These are phyloP conservation scores for Oryza officinalis DNA, from an alignment of 176 grass and related monocot genomes.

Conservation along the genomic window DNA sequence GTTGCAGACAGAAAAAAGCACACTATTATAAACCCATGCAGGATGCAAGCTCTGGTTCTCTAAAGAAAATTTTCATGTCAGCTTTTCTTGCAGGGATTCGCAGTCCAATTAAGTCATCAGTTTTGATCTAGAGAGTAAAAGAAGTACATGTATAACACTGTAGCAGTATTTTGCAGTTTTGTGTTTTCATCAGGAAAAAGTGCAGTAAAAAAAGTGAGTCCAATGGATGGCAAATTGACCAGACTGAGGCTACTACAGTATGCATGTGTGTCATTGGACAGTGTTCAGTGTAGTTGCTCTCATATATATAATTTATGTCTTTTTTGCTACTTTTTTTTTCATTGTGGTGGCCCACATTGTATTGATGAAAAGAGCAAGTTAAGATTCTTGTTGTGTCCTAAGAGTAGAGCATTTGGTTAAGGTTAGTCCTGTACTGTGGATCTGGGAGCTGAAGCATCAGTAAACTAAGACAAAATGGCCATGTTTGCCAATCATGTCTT, in stretches of 20 bases:
- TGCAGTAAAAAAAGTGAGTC: slow-evolving; percentile 1
- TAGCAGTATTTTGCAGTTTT: background rate
- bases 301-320: background rate
- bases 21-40: slow-evolving; percentile 44
- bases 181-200: slow-evolving; percentile 14
- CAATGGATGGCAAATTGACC: slow-evolving; percentile 49
- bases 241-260: slow-evolving; percentile 9
- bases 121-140: background rate
- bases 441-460: slow-evolving; percentile 29
- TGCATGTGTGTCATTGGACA: slow-evolving; percentile 9
- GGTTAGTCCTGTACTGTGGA: slow-evolving; percentile 40
- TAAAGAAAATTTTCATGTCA: slow-evolving; percentile 26
- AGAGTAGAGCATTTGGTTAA: slow-evolving; percentile 50
- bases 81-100: slow-evolving; percentile 32
- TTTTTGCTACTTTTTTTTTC: slow-evolving; percentile 18
- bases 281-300: slow-evolving; percentile 4
- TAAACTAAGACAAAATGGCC: slow-evolving; percentile 45
- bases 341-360: slow-evolving; percentile 33
- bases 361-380: slow-evolving; percentile 53
- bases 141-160: background rate
- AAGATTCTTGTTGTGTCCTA: slow-evolving; percentile 63
- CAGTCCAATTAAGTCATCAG: background rate
- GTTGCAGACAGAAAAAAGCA: slow-evolving; percentile 29
- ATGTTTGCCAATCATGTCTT: slow-evolving; percentile 49
- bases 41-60: slow-evolving; percentile 15